Evolutionary conservation across 768 basidiomycete genomes (phyloP).

Genomic region (Phlebiopsis gigantea): DNA sequence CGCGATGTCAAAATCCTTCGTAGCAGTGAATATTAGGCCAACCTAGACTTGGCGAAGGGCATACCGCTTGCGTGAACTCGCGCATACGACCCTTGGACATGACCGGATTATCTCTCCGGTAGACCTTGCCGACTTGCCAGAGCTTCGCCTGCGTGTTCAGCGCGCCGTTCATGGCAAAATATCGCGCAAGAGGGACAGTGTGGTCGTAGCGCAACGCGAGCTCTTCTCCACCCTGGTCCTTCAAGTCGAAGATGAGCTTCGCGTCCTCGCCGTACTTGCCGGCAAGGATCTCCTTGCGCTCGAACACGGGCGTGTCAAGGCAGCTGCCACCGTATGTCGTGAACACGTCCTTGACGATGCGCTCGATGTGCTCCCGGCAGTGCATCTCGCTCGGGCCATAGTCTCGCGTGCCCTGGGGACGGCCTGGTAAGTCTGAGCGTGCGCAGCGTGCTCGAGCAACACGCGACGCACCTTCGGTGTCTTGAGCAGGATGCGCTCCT

Average conservation of each 20-base stretch:
- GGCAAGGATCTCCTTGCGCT: conserved; percentile 91
- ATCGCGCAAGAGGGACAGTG: conserved; percentile 94
- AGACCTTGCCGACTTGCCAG: conserved; percentile 99
- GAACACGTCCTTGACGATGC: conserved; percentile 83
- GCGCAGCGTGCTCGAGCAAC: background rate
- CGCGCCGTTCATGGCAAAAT: conserved; percentile 94
- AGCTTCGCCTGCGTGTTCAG: conserved; percentile 67
- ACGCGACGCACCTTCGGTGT: conserved; percentile 75
- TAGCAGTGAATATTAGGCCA: background rate
- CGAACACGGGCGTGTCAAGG: conserved; percentile 98
- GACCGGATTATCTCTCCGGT: conserved; percentile 92
- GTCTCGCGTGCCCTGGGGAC: conserved; percentile 81
- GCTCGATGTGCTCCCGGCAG: conserved; percentile 86
- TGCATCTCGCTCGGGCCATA: conserved; percentile 91
- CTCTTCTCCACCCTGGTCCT: conserved; percentile 97
- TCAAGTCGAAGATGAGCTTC: conserved; percentile 95
- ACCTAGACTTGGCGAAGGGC: background rate
- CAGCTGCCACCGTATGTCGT: conserved; percentile 84
- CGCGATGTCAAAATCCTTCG: conserved; percentile 90
- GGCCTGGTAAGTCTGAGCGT: conserved; percentile 13
- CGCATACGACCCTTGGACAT: conserved; percentile 98
- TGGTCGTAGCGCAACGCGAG: conserved; percentile 93
- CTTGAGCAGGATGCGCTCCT: conserved; percentile 74
- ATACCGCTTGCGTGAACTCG: conserved; percentile 87
- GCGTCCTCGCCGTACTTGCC: conserved; percentile 98